Evolutionary conservation across 129 eudicot genomes (phyloP), one percentile per base, ranked within the genome.

Genomic region (Flaveria ramosissima): DNA sequence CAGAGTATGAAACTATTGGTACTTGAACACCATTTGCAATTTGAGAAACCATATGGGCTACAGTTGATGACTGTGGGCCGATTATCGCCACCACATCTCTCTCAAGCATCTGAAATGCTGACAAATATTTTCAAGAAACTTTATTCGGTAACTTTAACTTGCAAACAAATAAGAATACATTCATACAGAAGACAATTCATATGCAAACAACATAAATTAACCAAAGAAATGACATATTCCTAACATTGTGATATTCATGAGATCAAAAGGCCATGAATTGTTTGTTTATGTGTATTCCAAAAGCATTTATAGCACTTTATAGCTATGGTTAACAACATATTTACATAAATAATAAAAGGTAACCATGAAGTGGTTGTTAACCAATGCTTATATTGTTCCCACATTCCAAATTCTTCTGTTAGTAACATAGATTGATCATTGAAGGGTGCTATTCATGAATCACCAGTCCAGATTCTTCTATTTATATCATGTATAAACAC

Each of bases 21-120:
- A 90, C 92, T 64, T 87, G 90, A 17, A 90, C 81, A 15, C 83
- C 92, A 39, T 82, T 85, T 39, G 87, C 85, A 50, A 87, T 56
- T 45, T 87, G 85, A 47, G 96, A 87, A 42, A 87, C 51, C 82
- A 87, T 77, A 75, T 90, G 96, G 41, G 90, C 86, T 30, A 85
- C 77, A 6, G 81, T 63, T 8, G 96, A 89, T 62, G 91, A 87
- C 27, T 89, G 96, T 59, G 96, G 96, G 15, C 96, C 96, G 47
- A 90, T 83, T 68, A 87, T 80, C 9, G 96, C 88, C 64, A 90
- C 88, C n/a, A 84, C 86, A 45, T 87, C 85, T 24, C 73, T 79
- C 74, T 85, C 96, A 19, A 90, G 82, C 68, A 85, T 76, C 88
- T 83, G 86, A 76, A 90, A 85, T 45, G 88, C 96, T 90, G 89